Percentiles rank a stretch among this genome's conserved stretches.
Evolutionary conservation across 768 basidiomycete genomes (phyloP).

Genomic region (Tubosaeta sp.): DNA sequence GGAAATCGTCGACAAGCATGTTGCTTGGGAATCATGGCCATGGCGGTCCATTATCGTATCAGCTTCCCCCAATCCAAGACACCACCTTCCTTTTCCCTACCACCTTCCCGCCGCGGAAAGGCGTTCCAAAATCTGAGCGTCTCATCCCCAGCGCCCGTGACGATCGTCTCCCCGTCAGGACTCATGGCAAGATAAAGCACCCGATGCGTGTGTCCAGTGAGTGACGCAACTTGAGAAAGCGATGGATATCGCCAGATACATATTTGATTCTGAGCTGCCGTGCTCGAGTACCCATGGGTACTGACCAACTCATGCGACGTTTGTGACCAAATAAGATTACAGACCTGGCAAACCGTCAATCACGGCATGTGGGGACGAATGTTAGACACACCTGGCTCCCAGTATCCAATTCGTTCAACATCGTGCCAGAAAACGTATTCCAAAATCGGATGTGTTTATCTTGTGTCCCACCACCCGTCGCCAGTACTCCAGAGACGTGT

Average conservation of each 20-base stretch:
- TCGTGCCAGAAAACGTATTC: constrained; percentile 84
- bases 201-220: constrained; percentile 92
- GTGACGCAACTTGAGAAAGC: constrained; percentile 88
- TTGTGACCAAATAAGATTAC: constrained; percentile 94
- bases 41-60: constrained; percentile 39
- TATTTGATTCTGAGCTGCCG: constrained; percentile 93
- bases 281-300: constrained; percentile 94
- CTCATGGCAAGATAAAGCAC: constrained; percentile 97
- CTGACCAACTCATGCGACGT: constrained; percentile 97
- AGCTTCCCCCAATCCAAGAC: constrained; percentile 45
- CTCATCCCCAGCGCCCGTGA: constrained; percentile 97
- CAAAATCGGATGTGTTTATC: constrained; percentile 98
- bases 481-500: constrained; percentile 84
- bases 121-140: constrained; percentile 98
- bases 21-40: background rate
- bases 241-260: constrained; percentile 94
- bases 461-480: constrained; percentile 97
- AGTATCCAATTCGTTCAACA: constrained; percentile 88
- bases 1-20: background rate
- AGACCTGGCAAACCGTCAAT: constrained; percentile 57
- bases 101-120: constrained; percentile 70
- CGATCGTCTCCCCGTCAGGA: constrained; percentile 96
- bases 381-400: constrained; percentile 74
- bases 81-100: constrained; percentile 36
- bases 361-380: background rate